Base-by-base conservation (phyloP, 2,329 filamentous ascomycete species). In the Chrysosphaeria jannelii region DNA sequence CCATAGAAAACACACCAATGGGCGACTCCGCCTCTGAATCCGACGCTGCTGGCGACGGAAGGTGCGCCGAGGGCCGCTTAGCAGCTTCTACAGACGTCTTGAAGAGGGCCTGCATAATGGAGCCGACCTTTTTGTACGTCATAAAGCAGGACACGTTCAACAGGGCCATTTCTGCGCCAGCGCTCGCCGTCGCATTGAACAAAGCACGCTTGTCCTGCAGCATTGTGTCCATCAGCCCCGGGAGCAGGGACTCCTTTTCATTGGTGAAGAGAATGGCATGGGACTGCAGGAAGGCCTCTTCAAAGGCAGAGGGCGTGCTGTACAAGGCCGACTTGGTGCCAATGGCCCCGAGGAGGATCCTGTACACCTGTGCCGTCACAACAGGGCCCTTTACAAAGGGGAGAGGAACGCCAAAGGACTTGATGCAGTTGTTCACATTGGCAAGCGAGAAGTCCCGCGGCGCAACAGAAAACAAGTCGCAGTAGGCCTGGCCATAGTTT, bases 381-480 rank as follows among this genome's bases (percentile, higher is more conserved):
- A 0, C 69, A 62, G n/a, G 61, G 65, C 0, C n/a, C n/a, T n/a
- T n/a, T n/a, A 42, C 38, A 28, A 81, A 81, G 0, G 65, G 63
- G 3, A 62, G 51, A 0, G 58, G 48, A 1, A 71, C 70, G 14
- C 62, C 71, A 0, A 81, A 48, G 0, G 64, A 63, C 29, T 74
- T 74, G 0, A 53, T 45, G 31, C 78, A 81, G 28, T 61, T 72
- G n/a, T n/a, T n/a, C 16, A 18, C 7, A 34, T 60, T 76, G 0
- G 79, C 41, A 36, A 81, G 71, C 26, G 68, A 60, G 0, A 76
- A 41, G 1, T 72, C 65, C 0, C 69, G 68, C 0, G 69, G 46
- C 0, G 72, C 67, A 0, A 81, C 40, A 13, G 81, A 79, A 0
- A 78, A 81, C 0, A 91, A 47, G 35, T 91, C 78, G 33, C 93